Evolutionary conservation across 805 yeast species (phyloP), one percentile per base, ranked within the genome.

Genomic region (Ogataea kodamae): DNA sequence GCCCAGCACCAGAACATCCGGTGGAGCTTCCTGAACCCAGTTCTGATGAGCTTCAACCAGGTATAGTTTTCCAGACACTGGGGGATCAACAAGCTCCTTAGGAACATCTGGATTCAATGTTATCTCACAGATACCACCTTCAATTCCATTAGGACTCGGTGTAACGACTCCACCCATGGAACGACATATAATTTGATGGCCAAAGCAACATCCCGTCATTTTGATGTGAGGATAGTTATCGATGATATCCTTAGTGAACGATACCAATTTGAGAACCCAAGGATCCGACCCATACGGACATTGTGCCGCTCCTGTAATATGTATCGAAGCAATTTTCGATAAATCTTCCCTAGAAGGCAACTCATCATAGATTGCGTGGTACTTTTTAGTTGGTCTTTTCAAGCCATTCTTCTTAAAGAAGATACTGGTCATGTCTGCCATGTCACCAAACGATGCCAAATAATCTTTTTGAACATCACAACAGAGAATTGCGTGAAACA

Each of bases 111-210:
- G 56, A 49, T 33, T 59, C 19, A 79, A 43, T 5, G 59, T 40
- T 9, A 84, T 59, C 7, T 70, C 62, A 9, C 70, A 64, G 4
- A 74, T 64, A 0, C 95, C 89, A 15, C 72, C 62, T 56, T 88
- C 96, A 82, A 88, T 78, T 2, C 92, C 92, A 27, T 57, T 45
- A 1, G 68, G 68, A 54, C 76, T 82, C 38, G 75, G 62, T 8
- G 61, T 72, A 3, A 82, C 82, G 28, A 57, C 59, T 15, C 73
- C 71, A 3, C 86, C 90, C 27, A 84, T 55, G 5, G 82, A 76
- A 33, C 81, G 70, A 1, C 77, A 79, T 10, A 87, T 56, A 15
- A 85, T 67, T 54, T 87, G 96, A 57, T 88, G 96, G 5, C 96
- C 96, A 54, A 86, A 87, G 57, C 96, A 87, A 25, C 87, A 64